Percentiles rank a stretch among this genome's conserved stretches.
Conservation (phyloP, 768 basidiomycete species). For the Cystoderma amianthinum region DNA sequence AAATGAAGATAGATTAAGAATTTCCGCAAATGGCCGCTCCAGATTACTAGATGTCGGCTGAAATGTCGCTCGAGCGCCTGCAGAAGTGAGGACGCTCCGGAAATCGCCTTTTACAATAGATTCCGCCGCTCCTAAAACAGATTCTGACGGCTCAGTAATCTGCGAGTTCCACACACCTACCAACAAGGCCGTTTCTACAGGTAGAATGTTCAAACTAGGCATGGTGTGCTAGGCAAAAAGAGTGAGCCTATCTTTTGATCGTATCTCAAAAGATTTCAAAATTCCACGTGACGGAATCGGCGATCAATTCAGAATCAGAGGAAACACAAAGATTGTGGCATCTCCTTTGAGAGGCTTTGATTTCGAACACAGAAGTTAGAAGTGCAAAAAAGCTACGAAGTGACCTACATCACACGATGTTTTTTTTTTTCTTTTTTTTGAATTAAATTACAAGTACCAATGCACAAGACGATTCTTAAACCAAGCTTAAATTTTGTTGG, state of each 20-base stretch:
- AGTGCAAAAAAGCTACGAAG: too few species aligned
- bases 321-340: too few species aligned
- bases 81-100: constrained; percentile 40
- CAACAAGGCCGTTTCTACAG: constrained; percentile 54
- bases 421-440: too few species aligned
- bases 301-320: too few species aligned
- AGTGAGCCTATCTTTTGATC: background rate
- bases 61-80: constrained; percentile 34
- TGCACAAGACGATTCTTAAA: too few species aligned
- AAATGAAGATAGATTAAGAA: constrained; percentile 21
- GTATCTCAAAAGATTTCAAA: too few species aligned
- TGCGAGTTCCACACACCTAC: constrained; percentile 33
- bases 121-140: constrained; percentile 10
- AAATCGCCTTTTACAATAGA: constrained; percentile 56
- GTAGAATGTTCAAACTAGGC: constrained; percentile 11
- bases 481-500: too few species aligned
- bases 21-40: constrained; percentile 25
- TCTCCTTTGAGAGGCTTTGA: too few species aligned
- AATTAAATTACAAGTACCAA: too few species aligned
- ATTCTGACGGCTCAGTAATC: constrained; percentile 13
- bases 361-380: too few species aligned
- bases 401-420: too few species aligned
- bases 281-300: too few species aligned
- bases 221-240: background rate
- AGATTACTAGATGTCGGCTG: constrained; percentile 18